Evolutionary conservation across 2,329 filamentous ascomycete species (phyloP), one percentile per base, ranked within the genome.

Genomic region (Fusarium hostae): DNA sequence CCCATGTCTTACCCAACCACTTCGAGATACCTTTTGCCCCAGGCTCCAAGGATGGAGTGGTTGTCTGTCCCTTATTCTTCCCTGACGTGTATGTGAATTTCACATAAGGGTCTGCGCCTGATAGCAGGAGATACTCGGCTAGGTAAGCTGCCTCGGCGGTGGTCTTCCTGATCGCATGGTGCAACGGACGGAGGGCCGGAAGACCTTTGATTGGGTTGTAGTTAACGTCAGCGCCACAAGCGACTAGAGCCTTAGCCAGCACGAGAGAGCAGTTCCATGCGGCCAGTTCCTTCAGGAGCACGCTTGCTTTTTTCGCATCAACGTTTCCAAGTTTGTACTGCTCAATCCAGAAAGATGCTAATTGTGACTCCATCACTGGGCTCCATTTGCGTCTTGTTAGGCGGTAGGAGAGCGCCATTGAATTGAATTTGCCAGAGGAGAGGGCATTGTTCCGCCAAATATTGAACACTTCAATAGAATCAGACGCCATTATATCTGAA

Each of bases 271-370:
- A 32, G 10, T 6, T 24, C 2, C 3, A 1, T n/a, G 10, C 20
- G 20, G 35, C 20, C 15, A 52, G 1, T 15, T 2, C 0, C 18
- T 5, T 22, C 3, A 52, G 24, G 20, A 18, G 9, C 6, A 1
- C 0, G 16, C 9, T 37, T 18, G 18, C 9, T 1, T 0, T 0
- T 1, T 11, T 13, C 2, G 0, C 1, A 26, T 3, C 0, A 9
- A 40, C 6, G 0, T 54, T 18, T 24, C 51, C 37, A 1, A 41
- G 0, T 5, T 16, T 6, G 0, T 5, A 2, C 22, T 41, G 37
- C 3, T 41, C 51, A 7, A 24, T 11, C 51, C 20, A 55, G 0
- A 32, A 2, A 10, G 26, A 28, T 0, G 3, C 51, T 10, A 55
- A 2, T 9, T 13, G 10, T 24, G 3, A 30, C 6, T 54, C 50